Conservation (phyloP, 768 basidiomycete species). For the Xanthoconium stramineum region DNA sequence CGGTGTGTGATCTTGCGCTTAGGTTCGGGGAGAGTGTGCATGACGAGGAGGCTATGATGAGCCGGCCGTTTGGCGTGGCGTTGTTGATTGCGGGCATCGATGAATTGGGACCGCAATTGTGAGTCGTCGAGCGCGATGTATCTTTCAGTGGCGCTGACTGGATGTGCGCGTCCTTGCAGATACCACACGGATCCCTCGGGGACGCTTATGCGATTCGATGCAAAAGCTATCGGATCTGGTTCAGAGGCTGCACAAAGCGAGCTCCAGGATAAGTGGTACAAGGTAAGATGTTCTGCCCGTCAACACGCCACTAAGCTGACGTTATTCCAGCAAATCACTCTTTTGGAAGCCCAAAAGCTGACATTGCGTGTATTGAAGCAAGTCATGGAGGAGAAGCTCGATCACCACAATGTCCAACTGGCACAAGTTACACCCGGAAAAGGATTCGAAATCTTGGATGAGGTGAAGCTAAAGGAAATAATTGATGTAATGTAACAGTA, state of each 20-base stretch:
- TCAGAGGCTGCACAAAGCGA: slow-evolving; percentile 97
- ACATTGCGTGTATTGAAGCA: slow-evolving; percentile 92
- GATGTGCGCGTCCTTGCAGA: slow-evolving; percentile 39
- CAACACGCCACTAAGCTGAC: slow-evolving; percentile 6
- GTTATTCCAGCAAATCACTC: slow-evolving; percentile 76
- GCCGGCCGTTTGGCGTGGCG: slow-evolving; percentile 97
- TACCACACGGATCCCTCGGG: slow-evolving; percentile 99
- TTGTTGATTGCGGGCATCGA: slow-evolving; percentile 96
- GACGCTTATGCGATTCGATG: slow-evolving; percentile 94
- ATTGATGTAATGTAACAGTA: slow-evolving; percentile 74
- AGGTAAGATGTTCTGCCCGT: slow-evolving; percentile 45
- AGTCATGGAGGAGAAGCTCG: slow-evolving; percentile 99
- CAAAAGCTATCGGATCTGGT: slow-evolving; percentile 97
- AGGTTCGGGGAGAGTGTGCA: slow-evolving; percentile 99
- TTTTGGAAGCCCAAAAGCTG: slow-evolving; percentile 83
- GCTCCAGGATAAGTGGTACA: slow-evolving; percentile 96
- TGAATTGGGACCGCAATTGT: slow-evolving; percentile 95
- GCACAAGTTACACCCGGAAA: slow-evolving; percentile 85
- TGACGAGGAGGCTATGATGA: slow-evolving; percentile 99
- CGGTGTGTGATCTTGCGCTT: slow-evolving; percentile 95
- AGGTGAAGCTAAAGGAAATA: slow-evolving; percentile 74
- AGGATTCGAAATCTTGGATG: slow-evolving; percentile 90
- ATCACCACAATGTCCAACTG: slow-evolving; percentile 97
- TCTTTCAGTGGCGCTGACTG: slow-evolving; percentile 3
- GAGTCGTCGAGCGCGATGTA: slow-evolving; percentile 30